Conservation (phyloP, 1,284 basidiomycete species). For the Trametes versicolor region DNA sequence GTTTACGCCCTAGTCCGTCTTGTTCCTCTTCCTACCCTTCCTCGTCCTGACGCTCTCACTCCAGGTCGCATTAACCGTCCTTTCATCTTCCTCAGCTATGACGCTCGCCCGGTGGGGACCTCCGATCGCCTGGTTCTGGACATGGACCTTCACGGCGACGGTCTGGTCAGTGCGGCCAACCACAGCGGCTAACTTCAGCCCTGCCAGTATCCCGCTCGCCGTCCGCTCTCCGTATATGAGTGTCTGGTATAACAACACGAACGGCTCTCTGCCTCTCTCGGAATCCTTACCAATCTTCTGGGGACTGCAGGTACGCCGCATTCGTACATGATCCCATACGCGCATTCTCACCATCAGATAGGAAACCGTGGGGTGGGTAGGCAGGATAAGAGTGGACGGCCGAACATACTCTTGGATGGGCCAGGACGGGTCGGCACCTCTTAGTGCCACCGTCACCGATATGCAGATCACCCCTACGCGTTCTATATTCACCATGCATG, state of each 20-base stretch:
- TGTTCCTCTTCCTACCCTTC: no score
- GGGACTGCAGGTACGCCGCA: neutral
- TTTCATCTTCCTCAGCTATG: no score
- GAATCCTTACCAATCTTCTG: constrained; percentile 24
- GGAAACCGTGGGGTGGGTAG: constrained; percentile 32
- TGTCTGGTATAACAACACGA: constrained; percentile 17
- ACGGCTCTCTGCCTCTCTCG: constrained; percentile 1
- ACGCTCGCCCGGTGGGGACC: no score
- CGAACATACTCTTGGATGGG: constrained; percentile 36
- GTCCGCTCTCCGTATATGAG: constrained; percentile 29
- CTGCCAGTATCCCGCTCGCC: constrained; percentile 24
- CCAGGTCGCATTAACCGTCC: no score
- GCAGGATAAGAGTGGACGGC: constrained; percentile 36
- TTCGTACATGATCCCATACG: no score
- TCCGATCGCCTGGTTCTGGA: neutral
- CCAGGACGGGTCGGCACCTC: neutral
- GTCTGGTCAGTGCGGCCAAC: neutral
- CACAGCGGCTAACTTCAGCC: constrained; percentile 21
- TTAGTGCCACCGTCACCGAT: constrained; percentile 22
- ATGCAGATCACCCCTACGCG: constrained; percentile 31
- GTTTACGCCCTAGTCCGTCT: no score
- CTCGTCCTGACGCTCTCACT: no score
- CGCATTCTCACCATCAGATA: neutral
- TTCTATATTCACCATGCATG: constrained; percentile 31
- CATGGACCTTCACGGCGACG: neutral